A percentile compares a stretch with the other conserved stretches of the same genome.
Conservation (phyloP, 257 asterid species). For the Solanum pinnatisectum region DNA sequence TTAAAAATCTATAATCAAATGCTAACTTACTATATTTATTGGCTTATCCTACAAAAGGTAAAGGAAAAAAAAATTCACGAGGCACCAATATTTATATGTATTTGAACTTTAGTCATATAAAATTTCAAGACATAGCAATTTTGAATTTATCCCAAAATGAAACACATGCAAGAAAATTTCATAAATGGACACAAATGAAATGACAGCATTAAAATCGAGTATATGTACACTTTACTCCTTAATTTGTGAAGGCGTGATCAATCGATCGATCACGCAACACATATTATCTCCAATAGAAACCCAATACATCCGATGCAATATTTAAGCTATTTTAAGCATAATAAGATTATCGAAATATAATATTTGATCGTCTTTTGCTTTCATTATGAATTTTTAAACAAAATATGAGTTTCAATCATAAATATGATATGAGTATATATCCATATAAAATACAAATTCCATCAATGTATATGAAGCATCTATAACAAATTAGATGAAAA, state of each 20-base stretch:
- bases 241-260: not conserved
- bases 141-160: not conserved
- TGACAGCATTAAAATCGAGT: not conserved
- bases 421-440: not conserved
- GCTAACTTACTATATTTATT: not conserved
- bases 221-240: not conserved
- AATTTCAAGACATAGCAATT: not conserved
- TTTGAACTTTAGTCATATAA: too few species aligned
- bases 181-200: too few species aligned
- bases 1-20: not conserved
- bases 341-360: too few species aligned
- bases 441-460: not conserved
- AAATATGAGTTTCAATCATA: not conserved
- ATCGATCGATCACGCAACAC: not conserved
- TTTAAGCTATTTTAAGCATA: not conserved
- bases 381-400: not conserved
- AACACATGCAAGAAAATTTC: not conserved
- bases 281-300: not conserved
- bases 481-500: too few species aligned
- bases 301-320: not conserved
- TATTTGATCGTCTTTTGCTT: too few species aligned
- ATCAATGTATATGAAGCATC: too few species aligned
- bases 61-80: not conserved
- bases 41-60: not conserved
- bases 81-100: not conserved